Evolutionary conservation across 139 green algal genomes (phyloP).

Genomic region (Pseudopediastrum boryanum): DNA sequence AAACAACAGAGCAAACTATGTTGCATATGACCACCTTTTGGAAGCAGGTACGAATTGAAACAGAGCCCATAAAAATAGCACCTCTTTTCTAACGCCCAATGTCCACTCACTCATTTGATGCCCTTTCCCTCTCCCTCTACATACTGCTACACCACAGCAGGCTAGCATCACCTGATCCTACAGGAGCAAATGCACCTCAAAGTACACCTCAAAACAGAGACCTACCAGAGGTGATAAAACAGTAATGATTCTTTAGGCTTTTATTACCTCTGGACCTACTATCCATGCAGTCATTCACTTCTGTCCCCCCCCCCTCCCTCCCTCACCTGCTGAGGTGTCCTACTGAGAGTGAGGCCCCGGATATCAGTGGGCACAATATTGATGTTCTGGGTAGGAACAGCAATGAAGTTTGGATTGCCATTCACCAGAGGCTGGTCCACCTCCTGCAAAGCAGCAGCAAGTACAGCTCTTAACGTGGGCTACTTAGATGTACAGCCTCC

Average conservation of each 20-base stretch:
- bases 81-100: no score
- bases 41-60: no score
- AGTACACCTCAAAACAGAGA: not conserved
- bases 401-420: slow-evolving; percentile 30
- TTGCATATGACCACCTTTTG: no score
- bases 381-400: slow-evolving; percentile 21
- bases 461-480: not conserved
- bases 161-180: no score
- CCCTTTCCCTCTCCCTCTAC: no score
- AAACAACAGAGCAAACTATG: not conserved
- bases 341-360: slow-evolving; percentile 28
- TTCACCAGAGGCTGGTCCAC: slow-evolving; percentile 16
- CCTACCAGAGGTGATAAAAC: not conserved
- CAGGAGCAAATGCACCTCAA: not conserved
- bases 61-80: no score
- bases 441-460: slow-evolving; percentile 23
- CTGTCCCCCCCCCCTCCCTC: not conserved
- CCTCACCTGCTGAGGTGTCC: slow-evolving; percentile 32
- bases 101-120: no score
- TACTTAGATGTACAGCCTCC: no score
- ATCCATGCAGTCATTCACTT: not conserved
- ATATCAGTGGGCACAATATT: slow-evolving; percentile 35
- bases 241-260: not conserved
- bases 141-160: not conserved
- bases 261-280: not conserved